A percentile compares a stretch with the other conserved stretches of the same genome.
phyloP scores from a whole-genome alignment of 352 stramenopile species.

The Globisporangium middletonii region DNA sequence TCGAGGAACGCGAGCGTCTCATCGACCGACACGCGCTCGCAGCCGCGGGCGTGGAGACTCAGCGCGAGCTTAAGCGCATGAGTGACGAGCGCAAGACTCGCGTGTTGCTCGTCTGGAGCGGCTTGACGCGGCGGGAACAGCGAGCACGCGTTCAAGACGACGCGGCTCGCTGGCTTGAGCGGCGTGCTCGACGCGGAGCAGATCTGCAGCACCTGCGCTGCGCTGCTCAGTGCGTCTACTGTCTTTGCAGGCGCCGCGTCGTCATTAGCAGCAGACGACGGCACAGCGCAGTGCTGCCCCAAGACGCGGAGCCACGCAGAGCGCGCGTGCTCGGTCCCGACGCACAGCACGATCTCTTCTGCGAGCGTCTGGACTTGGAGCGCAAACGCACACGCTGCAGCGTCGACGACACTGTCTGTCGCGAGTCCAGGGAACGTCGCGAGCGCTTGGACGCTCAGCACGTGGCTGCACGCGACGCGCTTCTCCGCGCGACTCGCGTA shows the following conservation, averaged over 20 bases:
- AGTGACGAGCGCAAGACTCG: constrained; percentile 20
- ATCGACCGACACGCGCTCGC: constrained; percentile 32
- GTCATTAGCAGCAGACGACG: neutral
- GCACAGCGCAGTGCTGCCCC: constrained; percentile 41
- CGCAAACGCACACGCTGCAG: constrained; percentile 27
- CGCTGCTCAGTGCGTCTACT: neutral
- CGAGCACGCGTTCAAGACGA: constrained; percentile 56
- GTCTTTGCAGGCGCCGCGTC: too few relatives aligned
- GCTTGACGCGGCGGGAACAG: constrained; percentile 35
- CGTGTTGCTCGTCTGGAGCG: constrained; percentile 8
- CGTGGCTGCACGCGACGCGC: constrained; percentile 26
- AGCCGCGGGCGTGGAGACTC: constrained; percentile 23
- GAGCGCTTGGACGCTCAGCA: constrained; percentile 47
- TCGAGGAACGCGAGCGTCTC: constrained; percentile 67
- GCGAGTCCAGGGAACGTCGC: neutral
- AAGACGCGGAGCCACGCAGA: constrained; percentile 63
- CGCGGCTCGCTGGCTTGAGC: constrained; percentile 41
- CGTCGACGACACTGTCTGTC: constrained; percentile 7
- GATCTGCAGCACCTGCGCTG: constrained; percentile 11
- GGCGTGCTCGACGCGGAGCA: constrained; percentile 22
- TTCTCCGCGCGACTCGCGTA: constrained; percentile 56
- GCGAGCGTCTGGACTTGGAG: constrained; percentile 70
- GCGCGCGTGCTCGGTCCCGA: constrained; percentile 48
- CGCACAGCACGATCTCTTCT: constrained; percentile 70
- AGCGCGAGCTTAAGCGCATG: constrained; percentile 21